Base-by-base conservation (phyloP, 768 basidiomycete genomes). In the Lactifluus subvellereus region DNA sequence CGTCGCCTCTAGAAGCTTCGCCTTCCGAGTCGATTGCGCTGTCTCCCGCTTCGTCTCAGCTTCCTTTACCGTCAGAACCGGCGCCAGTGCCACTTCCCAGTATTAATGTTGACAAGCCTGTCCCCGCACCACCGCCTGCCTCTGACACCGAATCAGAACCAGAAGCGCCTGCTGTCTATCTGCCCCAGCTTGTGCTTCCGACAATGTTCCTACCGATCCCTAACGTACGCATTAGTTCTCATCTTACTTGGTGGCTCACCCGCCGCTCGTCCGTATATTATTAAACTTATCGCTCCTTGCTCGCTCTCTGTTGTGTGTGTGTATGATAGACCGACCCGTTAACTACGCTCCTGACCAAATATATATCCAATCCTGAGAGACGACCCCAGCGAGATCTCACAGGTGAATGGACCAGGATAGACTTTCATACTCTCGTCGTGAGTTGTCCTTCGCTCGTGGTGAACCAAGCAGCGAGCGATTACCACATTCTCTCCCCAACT, bases 171-270 rank as follows among this genome's bases (percentile, higher is more conserved):
- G 82, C 84, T 52, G 69, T 89, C 22, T 86, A 84, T 71, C 76
- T 89, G 32, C 88, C 89, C 2, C 84, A 83, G 42, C 82, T 92
- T 42, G 78, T 86, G 40, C 73, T 83, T 33, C 85, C 90, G 38
- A 87, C 84, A 38, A 87, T 92, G 86, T 93, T 93, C 72, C 76
- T 92, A 52, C 91, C 91, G n/a, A 88, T 92, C 48, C 91, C 91
- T 55, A 91, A 91, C 77, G 91, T 93, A 81, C 84, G 88, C 83
- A 76, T 82, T 65, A 81, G 79, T 51, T 77, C 77, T 73, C 74
- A 78, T 62, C 76, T 88, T 50, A 78, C 80, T 11, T 88, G 84
- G 84, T 87, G 82, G 84, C 73, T 88, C 71, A 78, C 72, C 71
- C 72, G 77, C 75, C 75, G 65, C 61, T 35, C 62, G 70, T 75